phyloP scores from a whole-genome alignment of 768 basidiomycete species.

The Xerocomus brunneocitrinus region DNA sequence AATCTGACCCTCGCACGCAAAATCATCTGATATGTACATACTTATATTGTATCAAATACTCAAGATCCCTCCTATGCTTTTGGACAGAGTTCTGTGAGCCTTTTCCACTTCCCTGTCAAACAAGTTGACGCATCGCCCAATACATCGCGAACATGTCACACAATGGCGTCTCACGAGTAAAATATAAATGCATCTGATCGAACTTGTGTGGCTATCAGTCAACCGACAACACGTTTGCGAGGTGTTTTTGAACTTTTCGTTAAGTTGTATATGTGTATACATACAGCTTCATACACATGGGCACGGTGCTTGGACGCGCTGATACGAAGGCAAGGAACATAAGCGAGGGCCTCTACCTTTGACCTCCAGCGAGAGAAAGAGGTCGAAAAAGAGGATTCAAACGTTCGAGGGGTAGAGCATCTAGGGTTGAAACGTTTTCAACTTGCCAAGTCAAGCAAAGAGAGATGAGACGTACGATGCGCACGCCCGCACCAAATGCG shows the following conservation, averaged over 20 bases:
- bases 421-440: slow-evolving; percentile 32
- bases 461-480: slow-evolving; percentile 58
- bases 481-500: slow-evolving; percentile 88
- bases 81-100: too few species aligned
- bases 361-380: slow-evolving; percentile 1
- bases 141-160: too few species aligned
- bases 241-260: slow-evolving; percentile 10
- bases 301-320: slow-evolving; percentile 2
- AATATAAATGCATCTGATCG: background rate
- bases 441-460: background rate
- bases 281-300: slow-evolving; percentile 22
- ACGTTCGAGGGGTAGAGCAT: slow-evolving; percentile 92
- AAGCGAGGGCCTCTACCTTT: slow-evolving; percentile 4
- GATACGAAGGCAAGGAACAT: slow-evolving; percentile 18
- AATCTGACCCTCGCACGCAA: too few species aligned
- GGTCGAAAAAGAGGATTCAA: slow-evolving; percentile 31
- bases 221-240: too few species aligned
- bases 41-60: too few species aligned
- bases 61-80: too few species aligned
- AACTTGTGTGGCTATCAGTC: background rate
- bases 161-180: too few species aligned
- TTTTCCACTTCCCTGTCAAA: too few species aligned
- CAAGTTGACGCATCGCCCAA: too few species aligned
- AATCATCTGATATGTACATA: too few species aligned
- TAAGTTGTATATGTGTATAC: slow-evolving; percentile 9